Base-by-base conservation (phyloP, 345 rosid species). In the Gossypium stocksii region DNA sequence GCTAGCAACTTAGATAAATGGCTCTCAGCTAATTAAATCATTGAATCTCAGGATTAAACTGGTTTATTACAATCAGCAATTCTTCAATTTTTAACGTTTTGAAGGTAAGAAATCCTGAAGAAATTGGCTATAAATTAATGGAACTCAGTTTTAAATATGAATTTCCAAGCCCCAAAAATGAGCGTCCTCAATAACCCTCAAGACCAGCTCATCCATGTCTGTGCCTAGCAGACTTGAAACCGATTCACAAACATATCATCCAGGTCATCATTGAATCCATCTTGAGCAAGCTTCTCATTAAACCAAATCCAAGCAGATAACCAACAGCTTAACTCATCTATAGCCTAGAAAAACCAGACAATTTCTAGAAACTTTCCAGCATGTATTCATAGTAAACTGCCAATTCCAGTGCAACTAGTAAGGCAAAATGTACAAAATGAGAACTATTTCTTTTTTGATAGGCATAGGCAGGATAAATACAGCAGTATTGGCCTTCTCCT, bases 241-340 rank as follows among this genome's bases (percentile, higher is more conserved):
- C 2, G 14, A 27, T 25, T 49, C 43, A 68, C 13, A 14, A 48
- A 49, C 43, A 68, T 48, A 68, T n/a, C 59, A 66, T 49, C 43
- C 16, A 25, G 72, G 22, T 49, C 9, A 49, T 22, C 5, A 66
- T 44, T 66, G 70, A 66, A 13, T 44, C 16, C 51, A 67, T 27
- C 41, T 13, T 14, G 12, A 46, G 14, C 41, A 67, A 67, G 57
- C 22, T 67, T 48, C 14, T 48, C 52, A 48, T 67, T 15, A 8
- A 48, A 67, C 71, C 43, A 67, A 67, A 20, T 56, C 53, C 71
- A 67, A 46, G 71, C 6, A 5, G 56, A 67, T 14, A 38, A 48
- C 20, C 19, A 46, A 23, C 41, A 46, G 54, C 19, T 67, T 67
- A 23, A n/a, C 54, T 22, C 34, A 45, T 46, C 16, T 7, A 44